These are phyloP conservation scores for Boletus eberwhitei DNA, from an alignment of 768 basidiomycete genomes.

Conservation along the genomic window DNA sequence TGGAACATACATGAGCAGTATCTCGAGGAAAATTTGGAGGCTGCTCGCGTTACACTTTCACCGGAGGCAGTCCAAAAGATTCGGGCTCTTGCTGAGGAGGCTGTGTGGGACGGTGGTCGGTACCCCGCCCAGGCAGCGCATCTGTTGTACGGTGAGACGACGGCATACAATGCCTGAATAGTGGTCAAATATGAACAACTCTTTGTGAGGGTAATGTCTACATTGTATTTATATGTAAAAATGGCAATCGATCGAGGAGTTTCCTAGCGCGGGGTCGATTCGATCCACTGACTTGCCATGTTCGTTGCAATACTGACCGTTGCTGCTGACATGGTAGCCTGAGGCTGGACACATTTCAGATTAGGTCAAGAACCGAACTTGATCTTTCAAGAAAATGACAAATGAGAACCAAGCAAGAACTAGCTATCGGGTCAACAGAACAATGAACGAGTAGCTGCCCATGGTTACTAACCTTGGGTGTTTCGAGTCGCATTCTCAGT, in stretches of 20 bases:
- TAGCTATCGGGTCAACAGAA: not conserved
- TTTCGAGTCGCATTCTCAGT: too few relatives aligned
- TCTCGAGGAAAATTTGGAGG: conserved; percentile 44
- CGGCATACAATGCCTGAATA: conserved; percentile 1
- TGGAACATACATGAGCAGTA: conserved; percentile 24
- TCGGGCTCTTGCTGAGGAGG: conserved; percentile 34
- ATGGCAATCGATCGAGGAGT: too few relatives aligned
- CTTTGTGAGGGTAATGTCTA: not conserved
- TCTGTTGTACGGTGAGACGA: conserved; percentile 21
- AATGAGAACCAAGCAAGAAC: too few relatives aligned
- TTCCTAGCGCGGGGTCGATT: not conserved
- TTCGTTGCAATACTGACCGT: not conserved
- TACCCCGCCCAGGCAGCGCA: conserved; percentile 13
- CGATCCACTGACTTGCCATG: not conserved
- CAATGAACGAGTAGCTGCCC: not conserved
- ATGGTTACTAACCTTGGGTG: too few relatives aligned
- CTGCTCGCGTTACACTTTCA: conserved; percentile 33
- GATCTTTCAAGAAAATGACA: too few relatives aligned
- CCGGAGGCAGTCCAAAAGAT: conserved; percentile 38
- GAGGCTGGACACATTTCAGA: not conserved
- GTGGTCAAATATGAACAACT: too few relatives aligned
- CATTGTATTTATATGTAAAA: not conserved
- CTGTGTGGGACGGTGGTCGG: conserved; percentile 25
- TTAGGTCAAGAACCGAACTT: not conserved
- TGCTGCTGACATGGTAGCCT: too few relatives aligned